Evolutionary conservation across 192 early-diverging fungal species (phyloP).

Genomic region (Coemansia asiatica): DNA sequence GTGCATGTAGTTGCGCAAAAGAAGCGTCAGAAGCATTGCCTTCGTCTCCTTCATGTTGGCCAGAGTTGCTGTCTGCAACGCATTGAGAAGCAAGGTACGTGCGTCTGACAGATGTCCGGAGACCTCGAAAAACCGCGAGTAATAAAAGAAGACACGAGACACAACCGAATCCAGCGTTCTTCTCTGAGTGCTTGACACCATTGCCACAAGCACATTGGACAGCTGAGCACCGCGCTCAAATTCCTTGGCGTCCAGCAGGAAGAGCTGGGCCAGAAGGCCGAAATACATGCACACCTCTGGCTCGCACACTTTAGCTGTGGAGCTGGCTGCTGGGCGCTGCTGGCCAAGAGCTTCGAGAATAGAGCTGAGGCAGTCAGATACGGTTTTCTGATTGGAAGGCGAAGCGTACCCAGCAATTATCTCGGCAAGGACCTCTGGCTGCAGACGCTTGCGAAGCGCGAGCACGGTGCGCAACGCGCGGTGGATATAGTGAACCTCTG

Average conservation of each 20-base stretch:
- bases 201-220: slow-evolving; percentile 64
- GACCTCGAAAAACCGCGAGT: slow-evolving; percentile 87
- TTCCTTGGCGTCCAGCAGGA: slow-evolving; percentile 76
- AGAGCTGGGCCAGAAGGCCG: slow-evolving; percentile 76
- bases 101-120: slow-evolving; percentile 68
- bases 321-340: slow-evolving; percentile 10
- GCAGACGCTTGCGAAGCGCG: slow-evolving; percentile 77
- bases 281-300: slow-evolving; percentile 89
- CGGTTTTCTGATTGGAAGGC: slow-evolving; percentile 14
- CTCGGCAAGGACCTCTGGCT: slow-evolving; percentile 61
- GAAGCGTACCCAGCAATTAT: slow-evolving; percentile 57
- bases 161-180: slow-evolving; percentile 88
- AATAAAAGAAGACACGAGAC: slow-evolving; percentile 92
- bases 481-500: slow-evolving; percentile 86
- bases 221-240: slow-evolving; percentile 69
- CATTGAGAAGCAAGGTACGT: slow-evolving; percentile 74
- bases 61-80: slow-evolving; percentile 89
- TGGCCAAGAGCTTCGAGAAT: slow-evolving; percentile 15
- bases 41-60: slow-evolving; percentile 83
- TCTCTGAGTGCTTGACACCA: slow-evolving; percentile 71
- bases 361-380: slow-evolving; percentile 24
- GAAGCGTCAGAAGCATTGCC: slow-evolving; percentile 86
- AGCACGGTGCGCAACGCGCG: slow-evolving; percentile 83
- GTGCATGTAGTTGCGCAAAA: slow-evolving; percentile 90
- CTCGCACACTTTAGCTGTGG: slow-evolving; percentile 40